These are phyloP conservation scores for Perkinsus marinus DNA, from an alignment of 169 alveolate genomes.

Conservation along the genomic window DNA sequence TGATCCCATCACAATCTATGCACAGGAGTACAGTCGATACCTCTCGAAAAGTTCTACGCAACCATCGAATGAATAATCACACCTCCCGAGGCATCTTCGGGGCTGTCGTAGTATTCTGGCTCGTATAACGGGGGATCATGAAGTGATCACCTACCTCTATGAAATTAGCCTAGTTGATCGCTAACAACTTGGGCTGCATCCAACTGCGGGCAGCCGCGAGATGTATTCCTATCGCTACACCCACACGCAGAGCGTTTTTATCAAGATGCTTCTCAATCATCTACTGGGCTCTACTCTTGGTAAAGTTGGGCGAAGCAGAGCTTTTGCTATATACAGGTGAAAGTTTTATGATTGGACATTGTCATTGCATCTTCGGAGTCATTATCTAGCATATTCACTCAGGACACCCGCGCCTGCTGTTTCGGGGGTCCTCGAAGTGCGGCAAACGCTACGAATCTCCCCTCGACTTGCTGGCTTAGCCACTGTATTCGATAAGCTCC, in stretches of 20 bases:
- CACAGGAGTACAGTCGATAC: too few relatives aligned
- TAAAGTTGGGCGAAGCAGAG: neutral
- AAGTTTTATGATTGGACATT: neutral
- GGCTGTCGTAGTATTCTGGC: neutral
- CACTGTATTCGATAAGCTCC: neutral
- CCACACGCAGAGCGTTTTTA: too few relatives aligned
- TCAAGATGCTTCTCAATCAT: too few relatives aligned
- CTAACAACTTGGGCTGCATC: neutral
- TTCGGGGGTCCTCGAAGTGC: neutral
- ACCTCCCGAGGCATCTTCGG: neutral
- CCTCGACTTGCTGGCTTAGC: neutral
- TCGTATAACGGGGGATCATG: neutral
- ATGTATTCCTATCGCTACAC: neutral
- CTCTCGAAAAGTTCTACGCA: too few relatives aligned
- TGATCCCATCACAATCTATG: too few relatives aligned
- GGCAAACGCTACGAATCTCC: neutral
- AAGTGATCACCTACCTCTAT: neutral
- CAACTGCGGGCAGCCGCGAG: neutral
- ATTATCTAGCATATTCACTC: neutral
- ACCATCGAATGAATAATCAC: neutral
- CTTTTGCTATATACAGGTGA: neutral
- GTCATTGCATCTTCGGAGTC: too few relatives aligned
- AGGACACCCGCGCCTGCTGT: neutral
- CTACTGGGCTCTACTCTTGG: too few relatives aligned
- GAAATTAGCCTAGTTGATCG: neutral